A percentile compares a stretch with the other conserved stretches of the same genome.
These are phyloP conservation scores for Crithidia fasciculata DNA, from an alignment of 208 protist genomes.

Conservation along the genomic window DNA sequence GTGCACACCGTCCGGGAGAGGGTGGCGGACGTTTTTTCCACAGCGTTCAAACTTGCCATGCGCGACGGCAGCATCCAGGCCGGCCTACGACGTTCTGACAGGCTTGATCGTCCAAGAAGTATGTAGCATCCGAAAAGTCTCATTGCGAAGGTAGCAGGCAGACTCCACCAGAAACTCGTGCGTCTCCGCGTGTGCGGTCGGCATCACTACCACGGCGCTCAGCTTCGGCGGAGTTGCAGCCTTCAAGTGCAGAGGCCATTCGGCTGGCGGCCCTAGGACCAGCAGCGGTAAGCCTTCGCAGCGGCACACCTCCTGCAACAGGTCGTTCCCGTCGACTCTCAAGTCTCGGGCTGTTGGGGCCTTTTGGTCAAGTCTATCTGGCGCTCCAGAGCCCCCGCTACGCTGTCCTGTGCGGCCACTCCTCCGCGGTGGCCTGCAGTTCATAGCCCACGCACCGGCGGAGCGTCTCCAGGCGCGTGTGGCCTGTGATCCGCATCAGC, in stretches of 20 bases:
- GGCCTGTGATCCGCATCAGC: background rate
- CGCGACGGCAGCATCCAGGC: background rate
- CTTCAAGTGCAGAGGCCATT: slow-evolving; percentile 9
- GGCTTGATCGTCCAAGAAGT: background rate
- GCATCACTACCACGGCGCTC: background rate
- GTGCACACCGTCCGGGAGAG: slow-evolving; percentile 1
- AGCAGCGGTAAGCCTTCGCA: background rate
- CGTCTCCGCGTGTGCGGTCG: background rate
- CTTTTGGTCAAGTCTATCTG: background rate
- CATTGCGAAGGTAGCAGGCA: background rate
- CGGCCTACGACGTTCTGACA: background rate
- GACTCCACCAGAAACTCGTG: background rate
- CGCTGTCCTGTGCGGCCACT: background rate
- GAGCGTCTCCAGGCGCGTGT: background rate
- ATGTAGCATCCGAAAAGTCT: background rate
- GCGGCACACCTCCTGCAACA: background rate
- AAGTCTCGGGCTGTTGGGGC: background rate
- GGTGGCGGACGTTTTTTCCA: background rate
- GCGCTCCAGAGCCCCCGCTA: background rate
- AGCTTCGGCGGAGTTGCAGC: background rate
- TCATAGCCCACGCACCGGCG: slow-evolving; percentile 6
- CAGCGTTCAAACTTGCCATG: background rate
- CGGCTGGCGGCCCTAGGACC: background rate
- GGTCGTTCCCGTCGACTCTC: background rate
- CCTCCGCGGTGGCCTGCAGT: slow-evolving; percentile 3